Evolutionary conservation across 1,139 yeast species (phyloP).

Genomic region (Pichia sp.): DNA sequence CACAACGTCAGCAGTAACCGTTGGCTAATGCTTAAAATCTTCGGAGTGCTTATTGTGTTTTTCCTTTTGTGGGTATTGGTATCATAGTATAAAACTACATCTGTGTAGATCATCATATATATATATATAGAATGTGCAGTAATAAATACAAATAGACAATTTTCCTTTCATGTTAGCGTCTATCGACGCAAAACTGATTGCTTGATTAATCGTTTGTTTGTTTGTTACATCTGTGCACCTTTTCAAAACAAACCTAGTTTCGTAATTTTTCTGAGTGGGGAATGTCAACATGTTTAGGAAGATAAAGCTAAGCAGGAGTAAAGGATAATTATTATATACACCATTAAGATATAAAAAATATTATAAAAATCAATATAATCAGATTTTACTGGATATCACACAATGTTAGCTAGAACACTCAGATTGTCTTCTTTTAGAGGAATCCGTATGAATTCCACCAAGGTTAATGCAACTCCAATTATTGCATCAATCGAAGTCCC

Average conservation of each 20-base stretch:
- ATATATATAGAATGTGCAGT: background rate
- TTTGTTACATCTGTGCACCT: too few species aligned
- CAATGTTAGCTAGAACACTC: constrained; percentile 10
- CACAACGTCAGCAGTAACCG: constrained; percentile 83
- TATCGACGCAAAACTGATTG: too few species aligned
- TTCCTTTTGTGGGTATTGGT: constrained; percentile 75
- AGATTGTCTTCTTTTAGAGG: constrained; percentile 4
- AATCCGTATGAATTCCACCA: constrained; percentile 12
- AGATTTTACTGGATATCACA: background rate
- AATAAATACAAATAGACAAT: too few species aligned
- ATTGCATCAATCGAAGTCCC: constrained; percentile 16
- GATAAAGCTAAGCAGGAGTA: too few species aligned
- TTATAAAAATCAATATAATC: background rate
- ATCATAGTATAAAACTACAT: background rate
- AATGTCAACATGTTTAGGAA: too few species aligned
- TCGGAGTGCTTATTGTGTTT: constrained; percentile 77
- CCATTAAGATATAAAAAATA: too few species aligned
- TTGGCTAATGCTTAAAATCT: constrained; percentile 85
- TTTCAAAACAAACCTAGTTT: too few species aligned
- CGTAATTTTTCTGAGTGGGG: too few species aligned
- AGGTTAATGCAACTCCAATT: constrained; percentile 8
- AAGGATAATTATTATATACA: too few species aligned
- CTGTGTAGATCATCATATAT: background rate
- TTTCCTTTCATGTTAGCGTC: too few species aligned
- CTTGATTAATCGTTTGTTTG: too few species aligned